Evolutionary conservation across 2,329 filamentous ascomycete species (phyloP).

Genomic region (Colletotrichum costaricense): DNA sequence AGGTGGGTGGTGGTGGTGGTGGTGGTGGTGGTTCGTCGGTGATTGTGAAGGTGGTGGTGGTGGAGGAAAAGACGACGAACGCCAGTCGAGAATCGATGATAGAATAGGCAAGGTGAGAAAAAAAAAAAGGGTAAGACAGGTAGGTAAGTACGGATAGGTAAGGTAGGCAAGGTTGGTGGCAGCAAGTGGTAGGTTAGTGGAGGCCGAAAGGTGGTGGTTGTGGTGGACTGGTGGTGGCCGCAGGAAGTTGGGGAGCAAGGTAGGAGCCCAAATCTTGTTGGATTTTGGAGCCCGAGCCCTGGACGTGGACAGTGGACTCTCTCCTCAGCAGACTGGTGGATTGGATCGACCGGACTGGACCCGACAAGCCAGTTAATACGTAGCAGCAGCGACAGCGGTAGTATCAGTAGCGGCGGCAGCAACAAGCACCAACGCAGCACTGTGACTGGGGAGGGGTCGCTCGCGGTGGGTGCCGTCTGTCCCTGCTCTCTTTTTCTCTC

Average conservation of each 20-base stretch:
- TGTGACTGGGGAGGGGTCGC: constrained; percentile 25
- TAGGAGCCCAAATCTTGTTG: constrained; percentile 34
- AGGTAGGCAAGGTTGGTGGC: background rate
- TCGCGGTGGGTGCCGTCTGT: constrained; percentile 12
- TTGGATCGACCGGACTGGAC: constrained; percentile 36
- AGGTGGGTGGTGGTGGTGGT: constrained; percentile 9
- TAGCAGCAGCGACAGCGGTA: constrained; percentile 5
- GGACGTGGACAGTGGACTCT: constrained; percentile 33
- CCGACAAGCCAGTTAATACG: constrained; percentile 29
- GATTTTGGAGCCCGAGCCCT: constrained; percentile 34
- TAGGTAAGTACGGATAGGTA: constrained; percentile 6
- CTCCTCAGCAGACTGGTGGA: constrained; percentile 35
- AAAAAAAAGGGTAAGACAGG: constrained; percentile 25
- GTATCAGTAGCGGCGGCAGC: constrained; percentile 13
- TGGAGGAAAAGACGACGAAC: constrained; percentile 37
- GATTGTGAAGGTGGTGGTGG: constrained; percentile 36
- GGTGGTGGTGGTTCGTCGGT: constrained; percentile 38
- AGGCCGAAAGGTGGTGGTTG: background rate
- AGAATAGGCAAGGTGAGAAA: constrained; percentile 27
- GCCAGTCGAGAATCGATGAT: constrained; percentile 29
- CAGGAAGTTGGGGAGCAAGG: constrained; percentile 19
- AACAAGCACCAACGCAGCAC: constrained; percentile 24
- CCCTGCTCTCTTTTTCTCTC: background rate
- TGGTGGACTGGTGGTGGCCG: constrained; percentile 1
- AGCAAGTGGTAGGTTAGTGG: background rate